Base-by-base conservation (phyloP, 2,329 filamentous ascomycete species). In the Tolypocladium amazonense region DNA sequence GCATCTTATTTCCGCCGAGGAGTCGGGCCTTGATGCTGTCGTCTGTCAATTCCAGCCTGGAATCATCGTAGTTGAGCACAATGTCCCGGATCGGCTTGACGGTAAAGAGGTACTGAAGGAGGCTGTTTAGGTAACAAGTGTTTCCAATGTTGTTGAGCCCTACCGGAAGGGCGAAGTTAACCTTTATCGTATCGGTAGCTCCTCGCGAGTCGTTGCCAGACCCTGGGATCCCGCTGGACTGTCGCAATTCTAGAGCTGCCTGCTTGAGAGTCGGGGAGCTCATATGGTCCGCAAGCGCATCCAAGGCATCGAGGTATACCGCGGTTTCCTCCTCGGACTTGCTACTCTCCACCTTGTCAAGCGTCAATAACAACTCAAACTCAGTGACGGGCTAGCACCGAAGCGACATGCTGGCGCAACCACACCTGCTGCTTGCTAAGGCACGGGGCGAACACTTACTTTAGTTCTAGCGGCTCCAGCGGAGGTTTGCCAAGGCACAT, bases 91-190 rank as follows among this genome's bases (percentile, higher is more conserved):
- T 79, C 2, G 90, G 86, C 62, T 86, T 88, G 59, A 97, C 84
- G 0, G 92, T 95, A 71, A 96, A 97, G 65, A 97, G 88, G 70
- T 96, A 97, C 68, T 99, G 94, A 12, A 99, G 79, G 56, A 99
- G 82, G 74, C 93, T 97, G 77, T 99, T 99, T 59, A 99, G 81
- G 68, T 99, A 99, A 72, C 94, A 99, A 0, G 95, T 99, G 69
- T 99, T 99, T 61, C 94, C 92, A 60, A 97, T 96, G 66, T 97
- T 99, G 63, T 87, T 83, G 7, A 97, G 81, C 0, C 94, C 94
- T 27, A 96, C 89, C 0, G 94, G 94, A 72, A 90, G 86, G 37
- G 83, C 78, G 55, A 75, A 67, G 59, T 77, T 68, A 18, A 69
- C 68, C 3, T 67, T 58, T 47, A 52, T 53, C n/a, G 35, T 47